A percentile compares a stretch with the other conserved stretches of the same genome.
Conservation (phyloP, 1,284 basidiomycete genomes). For the Cutaneotrichosporon sp. region DNA sequence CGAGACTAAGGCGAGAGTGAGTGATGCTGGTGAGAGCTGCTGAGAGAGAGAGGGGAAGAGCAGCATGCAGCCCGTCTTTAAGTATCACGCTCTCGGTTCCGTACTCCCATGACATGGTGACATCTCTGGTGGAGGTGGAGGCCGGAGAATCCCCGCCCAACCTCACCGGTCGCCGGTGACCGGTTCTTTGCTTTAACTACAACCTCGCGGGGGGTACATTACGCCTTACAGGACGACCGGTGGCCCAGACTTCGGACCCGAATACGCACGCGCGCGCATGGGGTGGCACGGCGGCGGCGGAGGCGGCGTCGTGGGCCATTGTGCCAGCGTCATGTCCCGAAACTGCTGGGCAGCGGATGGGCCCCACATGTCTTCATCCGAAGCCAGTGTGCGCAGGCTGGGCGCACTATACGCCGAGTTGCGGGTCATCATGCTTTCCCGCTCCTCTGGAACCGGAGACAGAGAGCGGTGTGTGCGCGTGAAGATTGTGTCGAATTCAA, state of each 20-base stretch:
- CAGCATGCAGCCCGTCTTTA: neutral
- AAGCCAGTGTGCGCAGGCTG: neutral
- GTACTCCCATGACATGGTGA: neutral
- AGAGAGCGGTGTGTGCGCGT: neutral
- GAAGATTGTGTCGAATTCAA: conserved; percentile 3
- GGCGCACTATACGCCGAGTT: neutral
- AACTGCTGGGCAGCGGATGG: neutral
- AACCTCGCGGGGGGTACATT: neutral
- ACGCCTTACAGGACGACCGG: neutral
- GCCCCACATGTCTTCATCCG: neutral
- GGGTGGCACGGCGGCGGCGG: neutral
- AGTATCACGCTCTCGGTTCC: neutral
- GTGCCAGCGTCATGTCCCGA: neutral
- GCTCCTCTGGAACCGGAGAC: conserved; percentile 7
- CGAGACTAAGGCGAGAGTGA: neutral
- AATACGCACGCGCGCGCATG: neutral
- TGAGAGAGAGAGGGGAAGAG: neutral
- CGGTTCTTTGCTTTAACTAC: neutral
- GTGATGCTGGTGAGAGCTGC: neutral
- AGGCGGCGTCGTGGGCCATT: neutral
- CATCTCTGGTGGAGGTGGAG: conserved; percentile 1
- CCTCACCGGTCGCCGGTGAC: conserved; percentile 4
- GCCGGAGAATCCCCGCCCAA: neutral
- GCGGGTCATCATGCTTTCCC: conserved; percentile 1
- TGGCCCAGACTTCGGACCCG: neutral